A percentile compares a stretch with the other conserved stretches of the same genome.
These are phyloP conservation scores for Przewalskia tangutica DNA, from an alignment of 257 asterid species.

Conservation along the genomic window DNA sequence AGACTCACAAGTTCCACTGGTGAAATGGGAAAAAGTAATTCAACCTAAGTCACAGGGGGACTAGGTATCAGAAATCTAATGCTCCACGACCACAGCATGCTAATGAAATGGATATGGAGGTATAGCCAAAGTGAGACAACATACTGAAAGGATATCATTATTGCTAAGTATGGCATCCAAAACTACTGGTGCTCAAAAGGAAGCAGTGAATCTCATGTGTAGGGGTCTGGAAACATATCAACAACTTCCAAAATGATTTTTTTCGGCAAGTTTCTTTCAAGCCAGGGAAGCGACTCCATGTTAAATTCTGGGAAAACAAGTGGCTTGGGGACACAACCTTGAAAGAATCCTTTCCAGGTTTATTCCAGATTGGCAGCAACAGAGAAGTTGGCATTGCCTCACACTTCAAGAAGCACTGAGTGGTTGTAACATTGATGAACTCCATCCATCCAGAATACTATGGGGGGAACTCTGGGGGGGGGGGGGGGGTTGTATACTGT, in stretches of 20 bases:
- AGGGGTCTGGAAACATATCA: not conserved
- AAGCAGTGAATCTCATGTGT: not conserved
- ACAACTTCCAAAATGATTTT: not conserved
- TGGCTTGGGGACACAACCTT: not conserved
- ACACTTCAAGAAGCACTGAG: not conserved
- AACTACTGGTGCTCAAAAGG: not conserved
- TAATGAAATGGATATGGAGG: not conserved
- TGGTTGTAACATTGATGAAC: not conserved
- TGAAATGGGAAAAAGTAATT: not conserved
- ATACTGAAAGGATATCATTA: not conserved
- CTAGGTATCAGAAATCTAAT: not conserved
- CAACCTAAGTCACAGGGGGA: not conserved
- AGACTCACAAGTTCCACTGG: not conserved
- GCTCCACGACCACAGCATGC: not conserved
- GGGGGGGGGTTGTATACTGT: not conserved
- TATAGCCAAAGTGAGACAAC: no score
- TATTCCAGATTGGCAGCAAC: not conserved
- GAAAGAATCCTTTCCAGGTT: not conserved
- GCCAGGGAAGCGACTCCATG: not conserved
- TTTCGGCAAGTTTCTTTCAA: no score
- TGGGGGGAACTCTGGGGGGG: not conserved
- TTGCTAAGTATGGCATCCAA: not conserved
- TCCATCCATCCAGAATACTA: no score
- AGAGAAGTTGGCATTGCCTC: not conserved
- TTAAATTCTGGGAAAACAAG: not conserved